These are phyloP conservation scores for Curvularia sp. DNA, from an alignment of 2,329 filamentous ascomycete genomes.

Conservation along the genomic window DNA sequence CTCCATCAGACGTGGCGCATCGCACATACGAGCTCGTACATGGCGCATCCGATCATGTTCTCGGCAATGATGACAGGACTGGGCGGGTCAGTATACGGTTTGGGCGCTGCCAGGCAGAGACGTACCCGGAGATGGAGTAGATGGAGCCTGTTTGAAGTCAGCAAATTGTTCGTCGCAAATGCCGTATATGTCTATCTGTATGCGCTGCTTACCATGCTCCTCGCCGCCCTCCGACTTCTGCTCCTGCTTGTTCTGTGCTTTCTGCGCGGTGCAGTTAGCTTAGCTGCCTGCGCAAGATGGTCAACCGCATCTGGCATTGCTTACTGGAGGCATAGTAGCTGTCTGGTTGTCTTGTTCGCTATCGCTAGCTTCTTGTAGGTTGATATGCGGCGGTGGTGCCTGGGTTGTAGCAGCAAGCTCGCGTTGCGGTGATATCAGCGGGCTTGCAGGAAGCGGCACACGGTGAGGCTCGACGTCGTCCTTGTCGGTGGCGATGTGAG, in stretches of 20 bases:
- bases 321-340: conserved; percentile 52
- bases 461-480: conserved; percentile 40
- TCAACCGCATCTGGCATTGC: conserved; percentile 18
- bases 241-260: conserved; percentile 46
- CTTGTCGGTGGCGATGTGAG: conserved; percentile 28
- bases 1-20: neutral
- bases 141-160: conserved; percentile 60
- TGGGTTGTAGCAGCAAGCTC: conserved; percentile 31
- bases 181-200: neutral
- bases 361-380: conserved; percentile 28
- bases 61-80: conserved; percentile 94
- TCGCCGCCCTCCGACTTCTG: conserved; percentile 55
- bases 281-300: conserved; percentile 31
- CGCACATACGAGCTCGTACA: conserved; percentile 90
- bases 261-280: conserved; percentile 43
- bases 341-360: conserved; percentile 18
- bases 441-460: conserved; percentile 49
- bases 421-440: conserved; percentile 40
- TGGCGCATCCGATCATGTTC: conserved; percentile 98
- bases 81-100: conserved; percentile 35
- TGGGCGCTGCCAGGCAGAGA: conserved; percentile 26
- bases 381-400: conserved; percentile 35
- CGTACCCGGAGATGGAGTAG: conserved; percentile 73
- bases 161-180: neutral
- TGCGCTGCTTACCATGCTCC: conserved; percentile 61